These are phyloP conservation scores for Ascosphaera apis DNA, from an alignment of 2,329 filamentous ascomycete genomes.

Conservation along the genomic window DNA sequence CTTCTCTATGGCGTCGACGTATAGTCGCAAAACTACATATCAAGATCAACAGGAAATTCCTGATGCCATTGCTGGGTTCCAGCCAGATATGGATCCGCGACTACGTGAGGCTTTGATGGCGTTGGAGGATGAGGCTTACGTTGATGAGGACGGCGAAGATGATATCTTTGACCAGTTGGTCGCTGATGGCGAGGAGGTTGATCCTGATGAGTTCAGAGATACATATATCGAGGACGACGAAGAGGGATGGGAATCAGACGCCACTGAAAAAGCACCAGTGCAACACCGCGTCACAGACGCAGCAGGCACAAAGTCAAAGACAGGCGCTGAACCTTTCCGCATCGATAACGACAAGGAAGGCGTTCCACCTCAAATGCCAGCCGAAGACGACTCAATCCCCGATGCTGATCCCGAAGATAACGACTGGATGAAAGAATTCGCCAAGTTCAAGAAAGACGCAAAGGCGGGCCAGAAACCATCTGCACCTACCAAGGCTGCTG, in stretches of 20 bases:
- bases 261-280: slow-evolving; percentile 50
- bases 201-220: slow-evolving; percentile 58
- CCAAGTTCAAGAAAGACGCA: slow-evolving; percentile 70
- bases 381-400: slow-evolving; percentile 16
- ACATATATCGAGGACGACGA: slow-evolving; percentile 39
- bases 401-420: slow-evolving; percentile 39
- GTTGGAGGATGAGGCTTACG: slow-evolving; percentile 83
- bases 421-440: slow-evolving; percentile 80
- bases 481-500: slow-evolving; percentile 12
- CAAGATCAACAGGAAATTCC: slow-evolving; percentile 85
- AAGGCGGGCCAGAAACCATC: slow-evolving; percentile 18
- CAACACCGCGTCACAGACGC: slow-evolving; percentile 11
- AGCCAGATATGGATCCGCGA: slow-evolving; percentile 93
- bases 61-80: slow-evolving; percentile 75
- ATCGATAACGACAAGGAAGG: slow-evolving; percentile 9
- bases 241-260: slow-evolving; percentile 86
- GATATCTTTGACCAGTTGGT: slow-evolving; percentile 60
- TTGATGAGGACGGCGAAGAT: slow-evolving; percentile 57
- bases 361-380: slow-evolving; percentile 14
- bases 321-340: slow-evolving; percentile 11
- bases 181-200: slow-evolving; percentile 46
- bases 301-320: slow-evolving; percentile 20
- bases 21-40: slow-evolving; percentile 54
- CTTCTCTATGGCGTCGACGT: slow-evolving; percentile 39
- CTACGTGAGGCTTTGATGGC: slow-evolving; percentile 80